Evolutionary conservation across 805 yeast species (phyloP), one percentile per base, ranked within the genome.

Genomic region (Monosporozyma servazzii): DNA sequence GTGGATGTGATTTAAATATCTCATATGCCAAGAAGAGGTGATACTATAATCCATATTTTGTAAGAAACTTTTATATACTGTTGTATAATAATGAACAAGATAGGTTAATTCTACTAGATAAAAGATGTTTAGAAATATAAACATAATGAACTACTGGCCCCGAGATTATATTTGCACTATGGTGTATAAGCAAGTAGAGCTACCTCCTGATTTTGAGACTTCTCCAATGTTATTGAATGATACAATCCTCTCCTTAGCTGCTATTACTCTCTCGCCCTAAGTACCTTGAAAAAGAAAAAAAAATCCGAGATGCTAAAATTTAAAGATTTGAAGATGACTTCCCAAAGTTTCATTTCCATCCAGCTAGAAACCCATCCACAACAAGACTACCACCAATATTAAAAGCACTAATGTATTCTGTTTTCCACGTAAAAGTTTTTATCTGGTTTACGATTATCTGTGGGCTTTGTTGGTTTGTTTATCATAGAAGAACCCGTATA

Each of bases 1-100:
- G 97, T 59, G 87, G 84, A 42, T 81, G 95, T 60, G 80, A 78
- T 55, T 71, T 90, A 57, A 73, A 68, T 25, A 77, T 91, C 39
- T 72, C 89, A 1, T 90, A 75, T 67, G 96, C 90, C 17, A 70
- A 71, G 47, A 31, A 46, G 11, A n/a, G 25, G 15, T 42, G 25
- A 41, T 44, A 10, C n/a, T 13, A 33, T 13, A 33, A 33, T 13
- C 13, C 13, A 33, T 6, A 15, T 33, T 13, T 33, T 33, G 11
- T 30, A 36, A 17, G 18, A 36, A 36, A 7, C 20, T 36, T 18
- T 10, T 36, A 41, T 41, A 41, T 41, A 20, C 17, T 41, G 17
- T 41, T 41, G 44, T 41, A 41, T 41, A 41, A 21, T 41, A 41
- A 21, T 20, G 44, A 18, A 37, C 8, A 37, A 37, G 23, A 17